Evolutionary conservation across 2,329 filamentous ascomycete species (phyloP).

Genomic region (Torrubiella hemipterigena): DNA sequence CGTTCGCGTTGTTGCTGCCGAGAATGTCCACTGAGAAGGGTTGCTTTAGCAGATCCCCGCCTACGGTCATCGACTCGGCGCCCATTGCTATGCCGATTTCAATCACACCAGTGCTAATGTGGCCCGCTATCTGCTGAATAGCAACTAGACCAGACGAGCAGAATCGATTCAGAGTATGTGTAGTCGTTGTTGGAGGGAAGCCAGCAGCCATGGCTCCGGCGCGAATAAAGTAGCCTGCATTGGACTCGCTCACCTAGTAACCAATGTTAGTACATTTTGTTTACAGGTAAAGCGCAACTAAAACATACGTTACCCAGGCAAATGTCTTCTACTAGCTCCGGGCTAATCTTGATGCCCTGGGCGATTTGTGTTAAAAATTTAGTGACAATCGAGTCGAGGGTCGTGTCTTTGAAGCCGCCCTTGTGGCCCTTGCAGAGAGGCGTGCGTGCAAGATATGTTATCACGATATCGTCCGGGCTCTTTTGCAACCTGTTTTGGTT

Average conservation of each 20-base stretch:
- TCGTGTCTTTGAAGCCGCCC: slow-evolving; percentile 81
- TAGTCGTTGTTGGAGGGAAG: slow-evolving; percentile 58
- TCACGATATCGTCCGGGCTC: slow-evolving; percentile 83
- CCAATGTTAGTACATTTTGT: background rate
- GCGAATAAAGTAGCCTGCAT: slow-evolving; percentile 58
- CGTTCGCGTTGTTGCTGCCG: slow-evolving; percentile 41
- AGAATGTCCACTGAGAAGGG: slow-evolving; percentile 36
- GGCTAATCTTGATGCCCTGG: slow-evolving; percentile 31
- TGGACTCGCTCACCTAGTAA: slow-evolving; percentile 14
- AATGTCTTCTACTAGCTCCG: slow-evolving; percentile 53
- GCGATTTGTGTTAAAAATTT: slow-evolving; percentile 1
- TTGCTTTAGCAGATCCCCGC: slow-evolving; percentile 2
- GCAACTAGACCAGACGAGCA: slow-evolving; percentile 65
- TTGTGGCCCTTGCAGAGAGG: slow-evolving; percentile 71
- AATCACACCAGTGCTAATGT: slow-evolving; percentile 54
- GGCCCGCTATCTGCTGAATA: slow-evolving; percentile 61
- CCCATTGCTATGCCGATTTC: slow-evolving; percentile 59
- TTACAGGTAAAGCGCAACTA: slow-evolving; percentile 12
- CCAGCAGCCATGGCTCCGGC: slow-evolving; percentile 59
- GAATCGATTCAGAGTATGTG: slow-evolving; percentile 60
- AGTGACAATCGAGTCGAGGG: slow-evolving; percentile 62
- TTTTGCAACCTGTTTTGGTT: slow-evolving; percentile 28
- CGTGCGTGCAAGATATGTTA: slow-evolving; percentile 77
- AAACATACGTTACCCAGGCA: slow-evolving; percentile 60
- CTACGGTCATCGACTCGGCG: slow-evolving; percentile 52